Evolutionary conservation across 164 flowering plant species (phyloP).

Genomic region (Amborella trichopoda): DNA sequence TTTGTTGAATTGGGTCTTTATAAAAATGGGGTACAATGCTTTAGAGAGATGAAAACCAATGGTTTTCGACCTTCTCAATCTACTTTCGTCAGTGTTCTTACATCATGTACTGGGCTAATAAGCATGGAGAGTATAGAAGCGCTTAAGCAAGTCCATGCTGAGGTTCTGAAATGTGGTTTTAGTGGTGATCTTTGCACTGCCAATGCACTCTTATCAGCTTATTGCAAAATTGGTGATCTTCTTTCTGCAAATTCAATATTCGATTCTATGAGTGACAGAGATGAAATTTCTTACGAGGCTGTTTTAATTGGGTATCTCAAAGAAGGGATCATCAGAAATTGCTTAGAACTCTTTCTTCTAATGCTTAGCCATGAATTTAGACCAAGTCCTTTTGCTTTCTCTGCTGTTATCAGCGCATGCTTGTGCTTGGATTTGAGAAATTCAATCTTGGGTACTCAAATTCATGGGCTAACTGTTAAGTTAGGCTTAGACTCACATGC

Average conservation of each 20-base stretch:
- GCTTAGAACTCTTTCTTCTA: slow-evolving; percentile 12
- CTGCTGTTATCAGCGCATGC: slow-evolving; percentile 14
- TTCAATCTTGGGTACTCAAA: slow-evolving; percentile 14
- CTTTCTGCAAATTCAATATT: slow-evolving; percentile 9
- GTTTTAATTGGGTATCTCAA: slow-evolving; percentile 13
- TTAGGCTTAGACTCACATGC: slow-evolving; percentile 10
- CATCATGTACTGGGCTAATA: slow-evolving; percentile 7
- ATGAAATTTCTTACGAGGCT: slow-evolving; percentile 19
- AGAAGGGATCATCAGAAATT: slow-evolving; percentile 3
- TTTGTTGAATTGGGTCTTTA: slow-evolving; percentile 2
- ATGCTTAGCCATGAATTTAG: slow-evolving; percentile 3
- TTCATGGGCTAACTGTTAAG: slow-evolving; percentile 15
- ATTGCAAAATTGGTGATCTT: slow-evolving; percentile 10
- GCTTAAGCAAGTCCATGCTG: slow-evolving; percentile 13
- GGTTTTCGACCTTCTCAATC: slow-evolving; percentile 15
- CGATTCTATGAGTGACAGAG: slow-evolving; percentile 6
- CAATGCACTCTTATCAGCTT: slow-evolving; percentile 15
- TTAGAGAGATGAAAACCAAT: slow-evolving; percentile 10
- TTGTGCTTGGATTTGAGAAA: slow-evolving; percentile 1
- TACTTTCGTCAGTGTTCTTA: slow-evolving; percentile 12
- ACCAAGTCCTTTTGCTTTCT: slow-evolving; percentile 10
- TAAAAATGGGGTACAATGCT: slow-evolving; percentile 5
- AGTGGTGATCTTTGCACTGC: slow-evolving; percentile 8
- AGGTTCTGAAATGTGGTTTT: slow-evolving; percentile 16
- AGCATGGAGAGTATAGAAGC: slow-evolving; percentile 4